A percentile compares a stretch with the other conserved stretches of the same genome.
Evolutionary conservation across 495 filamentous ascomycete species (phyloP).

Genomic region (Opeltia flavorubescens): DNA sequence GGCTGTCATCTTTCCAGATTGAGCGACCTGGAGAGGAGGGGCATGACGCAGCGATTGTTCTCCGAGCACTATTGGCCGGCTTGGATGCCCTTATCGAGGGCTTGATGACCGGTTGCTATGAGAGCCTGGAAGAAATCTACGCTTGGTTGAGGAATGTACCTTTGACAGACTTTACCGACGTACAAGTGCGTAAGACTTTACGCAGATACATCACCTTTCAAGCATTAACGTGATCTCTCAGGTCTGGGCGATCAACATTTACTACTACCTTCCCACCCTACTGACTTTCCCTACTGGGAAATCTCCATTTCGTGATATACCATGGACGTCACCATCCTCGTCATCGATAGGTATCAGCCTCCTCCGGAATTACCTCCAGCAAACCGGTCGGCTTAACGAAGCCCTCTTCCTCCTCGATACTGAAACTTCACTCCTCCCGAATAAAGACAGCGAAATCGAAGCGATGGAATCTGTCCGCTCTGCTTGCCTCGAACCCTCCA

Average conservation of each 20-base stretch:
- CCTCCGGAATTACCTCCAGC: background rate
- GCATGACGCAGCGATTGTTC: background rate
- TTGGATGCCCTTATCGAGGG: background rate
- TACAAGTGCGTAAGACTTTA: background rate
- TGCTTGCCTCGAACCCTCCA: background rate
- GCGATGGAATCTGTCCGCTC: background rate
- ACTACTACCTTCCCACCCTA: background rate
- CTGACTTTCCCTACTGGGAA: background rate
- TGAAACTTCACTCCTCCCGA: background rate
- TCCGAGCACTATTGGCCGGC: background rate
- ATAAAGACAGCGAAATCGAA: background rate
- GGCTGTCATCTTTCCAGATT: background rate
- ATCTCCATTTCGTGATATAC: background rate
- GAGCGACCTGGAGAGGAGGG: background rate
- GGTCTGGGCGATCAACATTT: background rate
- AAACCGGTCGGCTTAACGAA: background rate
- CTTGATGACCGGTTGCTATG: background rate
- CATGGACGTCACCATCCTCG: background rate
- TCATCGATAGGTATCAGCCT: background rate
- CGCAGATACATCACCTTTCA: too few relatives aligned
- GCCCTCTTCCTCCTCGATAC: background rate
- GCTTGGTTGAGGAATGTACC: background rate
- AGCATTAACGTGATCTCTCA: background rate
- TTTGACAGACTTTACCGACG: background rate
- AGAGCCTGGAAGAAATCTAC: background rate